Percentiles rank a stretch among this genome's conserved stretches.
phyloP scores from a whole-genome alignment of 1,284 basidiomycete genomes.

The Sporisorium reilianum region DNA sequence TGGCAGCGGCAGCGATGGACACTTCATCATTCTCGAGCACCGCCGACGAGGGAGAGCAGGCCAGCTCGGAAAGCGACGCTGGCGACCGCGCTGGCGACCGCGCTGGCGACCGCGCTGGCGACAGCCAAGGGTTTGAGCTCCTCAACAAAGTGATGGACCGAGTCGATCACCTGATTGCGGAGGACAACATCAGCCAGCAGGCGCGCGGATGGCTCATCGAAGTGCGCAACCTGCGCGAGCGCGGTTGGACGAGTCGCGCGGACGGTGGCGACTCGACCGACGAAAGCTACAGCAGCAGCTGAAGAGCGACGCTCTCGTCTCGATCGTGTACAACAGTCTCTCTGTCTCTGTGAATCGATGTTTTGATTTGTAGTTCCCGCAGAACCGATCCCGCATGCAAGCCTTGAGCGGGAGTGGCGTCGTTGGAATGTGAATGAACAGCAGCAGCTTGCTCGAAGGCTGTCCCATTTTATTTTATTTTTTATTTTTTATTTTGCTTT shows the following conservation, averaged over 20 bases:
- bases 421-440: neutral
- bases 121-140: neutral
- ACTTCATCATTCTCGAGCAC: neutral
- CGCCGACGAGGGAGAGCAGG: neutral
- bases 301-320: neutral
- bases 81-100: constrained; percentile 6
- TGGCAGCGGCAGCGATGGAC: neutral
- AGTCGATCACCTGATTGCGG: constrained; percentile 17
- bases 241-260: constrained; percentile 21
- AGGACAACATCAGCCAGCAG: constrained; percentile 18
- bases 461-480: neutral
- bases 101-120: neutral
- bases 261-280: constrained; percentile 11
- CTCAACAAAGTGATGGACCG: constrained; percentile 27
- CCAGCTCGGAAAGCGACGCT: neutral
- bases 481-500: neutral
- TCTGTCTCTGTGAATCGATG: neutral
- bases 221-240: constrained; percentile 22
- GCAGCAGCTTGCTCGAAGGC: neutral
- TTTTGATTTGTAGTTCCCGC: neutral
- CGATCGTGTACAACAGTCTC: neutral
- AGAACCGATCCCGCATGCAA: neutral
- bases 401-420: neutral
- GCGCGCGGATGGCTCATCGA: constrained; percentile 40
- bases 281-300: constrained; percentile 10